These are phyloP conservation scores for Wickerhamiella azymoides DNA, from an alignment of 805 yeast species.

Conservation along the genomic window DNA sequence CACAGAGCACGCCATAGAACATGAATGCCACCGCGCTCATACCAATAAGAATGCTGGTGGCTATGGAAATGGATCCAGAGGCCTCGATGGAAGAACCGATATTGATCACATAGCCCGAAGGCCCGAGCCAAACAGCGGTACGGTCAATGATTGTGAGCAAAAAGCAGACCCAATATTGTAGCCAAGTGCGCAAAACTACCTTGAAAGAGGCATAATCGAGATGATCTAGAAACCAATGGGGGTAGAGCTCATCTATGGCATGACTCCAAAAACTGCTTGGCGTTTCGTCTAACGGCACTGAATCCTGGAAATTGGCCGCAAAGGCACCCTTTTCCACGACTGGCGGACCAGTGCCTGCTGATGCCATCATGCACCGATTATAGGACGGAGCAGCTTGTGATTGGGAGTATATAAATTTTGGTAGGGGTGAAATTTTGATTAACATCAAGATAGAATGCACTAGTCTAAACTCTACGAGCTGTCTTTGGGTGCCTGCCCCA, in stretches of 20 bases:
- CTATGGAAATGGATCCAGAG: slow-evolving; percentile 17
- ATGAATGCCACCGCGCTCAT: slow-evolving; percentile 1
- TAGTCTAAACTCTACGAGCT: neutral
- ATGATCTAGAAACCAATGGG: slow-evolving; percentile 15
- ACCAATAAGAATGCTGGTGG: slow-evolving; percentile 7
- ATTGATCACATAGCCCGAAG: slow-evolving; percentile 14
- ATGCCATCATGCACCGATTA: too few relatives aligned
- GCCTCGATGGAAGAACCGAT: slow-evolving; percentile 14
- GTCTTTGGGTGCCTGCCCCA: neutral
- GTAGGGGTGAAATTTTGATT: too few relatives aligned
- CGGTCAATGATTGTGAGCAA: slow-evolving; percentile 12
- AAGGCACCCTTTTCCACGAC: too few relatives aligned
- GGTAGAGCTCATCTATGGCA: neutral
- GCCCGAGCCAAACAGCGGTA: slow-evolving; percentile 16
- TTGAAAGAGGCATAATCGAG: slow-evolving; percentile 17
- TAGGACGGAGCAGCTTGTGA: too few relatives aligned
- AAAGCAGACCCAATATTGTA: slow-evolving; percentile 13
- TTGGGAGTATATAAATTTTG: neutral
- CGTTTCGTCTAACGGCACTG: neutral
- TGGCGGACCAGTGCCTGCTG: too few relatives aligned
- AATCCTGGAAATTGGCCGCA: slow-evolving; percentile 1
- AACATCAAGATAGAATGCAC: too few relatives aligned
- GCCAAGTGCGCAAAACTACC: slow-evolving; percentile 19
- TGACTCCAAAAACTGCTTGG: neutral
- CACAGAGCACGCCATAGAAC: slow-evolving; percentile 3